Evolutionary conservation across 495 filamentous ascomycete genomes (phyloP).

Genomic region (Apodospora peruviana): DNA sequence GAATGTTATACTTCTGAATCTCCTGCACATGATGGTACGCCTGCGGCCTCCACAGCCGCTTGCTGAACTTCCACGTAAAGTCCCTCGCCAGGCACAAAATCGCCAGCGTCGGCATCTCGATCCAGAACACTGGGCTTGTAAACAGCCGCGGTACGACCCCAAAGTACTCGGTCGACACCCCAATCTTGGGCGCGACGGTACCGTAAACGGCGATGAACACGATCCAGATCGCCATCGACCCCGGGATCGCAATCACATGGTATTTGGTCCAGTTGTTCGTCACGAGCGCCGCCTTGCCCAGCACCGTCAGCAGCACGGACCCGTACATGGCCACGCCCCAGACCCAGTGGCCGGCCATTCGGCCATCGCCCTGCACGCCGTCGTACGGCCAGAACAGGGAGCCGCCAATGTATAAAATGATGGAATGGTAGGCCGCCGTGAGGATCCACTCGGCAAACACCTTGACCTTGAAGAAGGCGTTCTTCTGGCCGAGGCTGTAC

Average conservation of each 20-base stretch:
- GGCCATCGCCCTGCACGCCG: constrained; percentile 67
- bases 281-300: constrained; percentile 91
- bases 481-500: constrained; percentile 88
- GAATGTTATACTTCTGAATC: constrained; percentile 99
- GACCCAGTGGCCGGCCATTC: constrained; percentile 88
- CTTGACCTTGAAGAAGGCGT: constrained; percentile 84
- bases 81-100: constrained; percentile 82
- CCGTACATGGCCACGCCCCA: constrained; percentile 94
- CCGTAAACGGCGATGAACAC: constrained; percentile 85
- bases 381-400: constrained; percentile 77
- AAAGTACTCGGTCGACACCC: constrained; percentile 78
- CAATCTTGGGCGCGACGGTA: constrained; percentile 80
- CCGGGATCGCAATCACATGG: constrained; percentile 90
- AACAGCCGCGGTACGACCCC: constrained; percentile 80
- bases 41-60: constrained; percentile 94
- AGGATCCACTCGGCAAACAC: constrained; percentile 89
- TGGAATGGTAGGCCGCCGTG: constrained; percentile 93
- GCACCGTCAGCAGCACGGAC: constrained; percentile 80
- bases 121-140: constrained; percentile 79
- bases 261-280: constrained; percentile 99
- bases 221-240: constrained; percentile 87
- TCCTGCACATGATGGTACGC: constrained; percentile 98
- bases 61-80: constrained; percentile 78
- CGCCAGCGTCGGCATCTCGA: constrained; percentile 76
- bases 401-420: constrained; percentile 81